phyloP scores from a whole-genome alignment of 2,329 filamentous ascomycete species.

The Lizonia empirigonia region DNA sequence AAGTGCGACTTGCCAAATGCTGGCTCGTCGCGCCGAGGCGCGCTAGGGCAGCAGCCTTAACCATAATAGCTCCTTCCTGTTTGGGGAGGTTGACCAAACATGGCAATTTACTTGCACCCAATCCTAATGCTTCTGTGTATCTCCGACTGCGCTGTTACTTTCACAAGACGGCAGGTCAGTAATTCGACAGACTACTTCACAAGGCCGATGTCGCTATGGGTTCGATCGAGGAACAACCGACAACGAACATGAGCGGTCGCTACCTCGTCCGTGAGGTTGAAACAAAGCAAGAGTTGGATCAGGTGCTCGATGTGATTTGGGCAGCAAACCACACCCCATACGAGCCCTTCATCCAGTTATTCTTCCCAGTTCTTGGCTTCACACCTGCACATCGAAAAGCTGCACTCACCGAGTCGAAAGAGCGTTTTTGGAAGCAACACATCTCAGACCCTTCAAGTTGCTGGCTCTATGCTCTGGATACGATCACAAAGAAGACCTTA shows the following conservation, averaged over 20 bases:
- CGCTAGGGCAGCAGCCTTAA: conserved; percentile 17
- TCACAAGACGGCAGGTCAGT: conserved; percentile 25
- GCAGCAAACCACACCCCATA: conserved; percentile 44
- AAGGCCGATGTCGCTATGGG: conserved; percentile 29
- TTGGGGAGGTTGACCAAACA: conserved; percentile 30
- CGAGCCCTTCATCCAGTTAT: conserved; percentile 42
- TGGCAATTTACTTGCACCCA: conserved; percentile 30
- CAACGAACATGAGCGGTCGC: conserved; percentile 24
- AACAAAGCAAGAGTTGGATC: conserved; percentile 38
- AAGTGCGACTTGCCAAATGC: conserved; percentile 28
- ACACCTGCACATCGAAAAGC: conserved; percentile 31
- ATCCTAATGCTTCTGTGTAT: conserved; percentile 29
- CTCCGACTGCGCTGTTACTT: conserved; percentile 32
- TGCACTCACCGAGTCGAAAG: conserved; percentile 37
- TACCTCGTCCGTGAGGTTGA: conserved; percentile 36
- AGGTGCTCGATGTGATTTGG: conserved; percentile 43
- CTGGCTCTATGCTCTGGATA: conserved; percentile 42
- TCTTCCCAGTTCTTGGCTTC: conserved; percentile 43
- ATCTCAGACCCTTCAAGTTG: conserved; percentile 33
- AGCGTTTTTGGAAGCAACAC: conserved; percentile 41
- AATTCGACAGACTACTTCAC: conserved; percentile 19
- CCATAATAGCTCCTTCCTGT: conserved; percentile 29
- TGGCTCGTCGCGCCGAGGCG: conserved; percentile 27
- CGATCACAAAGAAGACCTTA: conserved; percentile 26
- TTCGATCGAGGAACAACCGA: conserved; percentile 20